Evolutionary conservation across 441 rosid species (phyloP).

Genomic region (Pelargonium myrrhifolium): DNA sequence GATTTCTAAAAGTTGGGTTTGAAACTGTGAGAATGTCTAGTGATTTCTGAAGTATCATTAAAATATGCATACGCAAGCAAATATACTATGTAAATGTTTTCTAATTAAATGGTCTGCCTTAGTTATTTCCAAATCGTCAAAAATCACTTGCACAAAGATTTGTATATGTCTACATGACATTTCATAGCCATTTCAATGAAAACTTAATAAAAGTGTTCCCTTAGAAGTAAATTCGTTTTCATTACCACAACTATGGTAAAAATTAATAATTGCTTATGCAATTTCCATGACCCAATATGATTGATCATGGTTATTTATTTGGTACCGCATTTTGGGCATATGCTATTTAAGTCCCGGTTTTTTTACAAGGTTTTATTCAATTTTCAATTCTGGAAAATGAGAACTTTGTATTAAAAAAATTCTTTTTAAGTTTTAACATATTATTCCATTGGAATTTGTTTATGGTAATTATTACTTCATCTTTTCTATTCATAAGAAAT

Average conservation of each 20-base stretch:
- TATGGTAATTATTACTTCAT: neutral
- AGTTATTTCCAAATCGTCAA: neutral
- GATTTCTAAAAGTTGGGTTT: no score
- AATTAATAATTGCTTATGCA: neutral
- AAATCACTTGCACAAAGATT: neutral
- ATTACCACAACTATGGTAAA: neutral
- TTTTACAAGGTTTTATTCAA: neutral
- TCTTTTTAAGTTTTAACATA: neutral
- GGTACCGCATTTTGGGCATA: neutral
- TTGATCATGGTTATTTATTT: neutral
- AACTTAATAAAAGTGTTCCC: neutral
- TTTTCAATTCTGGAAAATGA: neutral
- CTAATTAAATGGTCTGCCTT: neutral
- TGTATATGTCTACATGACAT: neutral
- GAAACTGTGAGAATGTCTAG: no score
- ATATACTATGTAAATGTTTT: neutral
- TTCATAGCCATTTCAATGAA: neutral
- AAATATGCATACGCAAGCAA: no score
- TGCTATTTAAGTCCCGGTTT: neutral
- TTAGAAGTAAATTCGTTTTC: neutral
- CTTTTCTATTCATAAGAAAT: neutral
- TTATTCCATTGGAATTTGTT: neutral
- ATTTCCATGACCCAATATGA: neutral
- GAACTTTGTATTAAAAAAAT: neutral
- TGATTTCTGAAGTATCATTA: no score